Evolutionary conservation across 768 basidiomycete genomes (phyloP).

Genomic region (Rhodotorula toruloides): DNA sequence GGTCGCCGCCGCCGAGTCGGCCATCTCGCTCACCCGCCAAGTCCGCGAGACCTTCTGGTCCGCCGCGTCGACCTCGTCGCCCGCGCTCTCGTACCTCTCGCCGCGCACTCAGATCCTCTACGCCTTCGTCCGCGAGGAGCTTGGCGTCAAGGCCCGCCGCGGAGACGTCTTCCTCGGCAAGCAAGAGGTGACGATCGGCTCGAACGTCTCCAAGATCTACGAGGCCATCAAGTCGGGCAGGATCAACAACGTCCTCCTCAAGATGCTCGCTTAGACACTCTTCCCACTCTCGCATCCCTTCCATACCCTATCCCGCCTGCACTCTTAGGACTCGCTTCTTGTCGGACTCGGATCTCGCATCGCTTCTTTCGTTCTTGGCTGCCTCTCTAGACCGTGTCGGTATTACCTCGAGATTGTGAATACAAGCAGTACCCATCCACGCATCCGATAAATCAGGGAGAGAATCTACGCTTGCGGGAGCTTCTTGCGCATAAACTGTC

Average conservation of each 20-base stretch:
- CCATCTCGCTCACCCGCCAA: slow-evolving; percentile 54
- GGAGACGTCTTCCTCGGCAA: slow-evolving; percentile 52
- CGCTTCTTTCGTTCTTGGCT: no score
- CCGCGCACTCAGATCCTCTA: slow-evolving; percentile 64
- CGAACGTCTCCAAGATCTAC: slow-evolving; percentile 67
- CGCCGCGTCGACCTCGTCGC: slow-evolving; percentile 51
- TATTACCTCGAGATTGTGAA: no score
- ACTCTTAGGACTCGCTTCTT: no score
- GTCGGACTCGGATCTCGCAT: no score
- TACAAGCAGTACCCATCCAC: no score
- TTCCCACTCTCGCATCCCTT: no score
- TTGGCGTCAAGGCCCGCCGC: slow-evolving; percentile 67
- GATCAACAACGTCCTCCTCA: slow-evolving; percentile 25
- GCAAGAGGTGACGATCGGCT: slow-evolving; percentile 55
- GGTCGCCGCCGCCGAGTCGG: slow-evolving; percentile 54
- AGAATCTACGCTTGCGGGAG: background rate
- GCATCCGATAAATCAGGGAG: no score
- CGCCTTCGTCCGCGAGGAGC: slow-evolving; percentile 64
- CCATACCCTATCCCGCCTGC: no score
- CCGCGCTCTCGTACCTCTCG: slow-evolving; percentile 63
- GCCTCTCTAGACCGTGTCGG: no score
- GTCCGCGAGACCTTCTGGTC: slow-evolving; percentile 50
- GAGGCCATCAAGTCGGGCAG: slow-evolving; percentile 49
- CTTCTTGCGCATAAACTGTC: slow-evolving; percentile 9
- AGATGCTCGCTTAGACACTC: slow-evolving; percentile 11